phyloP scores from a whole-genome alignment of 805 yeast species.

The Candida ficus region DNA sequence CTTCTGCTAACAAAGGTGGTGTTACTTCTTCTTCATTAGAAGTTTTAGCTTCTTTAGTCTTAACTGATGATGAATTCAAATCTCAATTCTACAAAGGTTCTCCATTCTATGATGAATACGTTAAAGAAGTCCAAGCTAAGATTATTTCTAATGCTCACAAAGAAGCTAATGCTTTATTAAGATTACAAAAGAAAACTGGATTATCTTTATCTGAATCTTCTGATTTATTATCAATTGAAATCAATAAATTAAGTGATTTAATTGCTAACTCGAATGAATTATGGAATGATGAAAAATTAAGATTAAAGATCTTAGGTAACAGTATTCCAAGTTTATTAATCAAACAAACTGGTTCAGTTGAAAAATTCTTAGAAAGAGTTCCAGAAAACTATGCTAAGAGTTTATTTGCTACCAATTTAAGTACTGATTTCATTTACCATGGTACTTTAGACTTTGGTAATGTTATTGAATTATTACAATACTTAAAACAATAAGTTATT shows the following conservation, averaged over 20 bases:
- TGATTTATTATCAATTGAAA: slow-evolving; percentile 77
- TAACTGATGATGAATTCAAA: slow-evolving; percentile 79
- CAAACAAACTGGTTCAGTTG: slow-evolving; percentile 67
- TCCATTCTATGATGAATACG: slow-evolving; percentile 76
- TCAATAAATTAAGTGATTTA: slow-evolving; percentile 82
- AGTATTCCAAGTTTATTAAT: slow-evolving; percentile 76
- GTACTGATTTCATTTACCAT: slow-evolving; percentile 24
- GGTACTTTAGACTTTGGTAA: slow-evolving; percentile 23
- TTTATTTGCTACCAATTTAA: slow-evolving; percentile 43
- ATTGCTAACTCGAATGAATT: slow-evolving; percentile 80
- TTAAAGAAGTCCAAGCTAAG: slow-evolving; percentile 71
- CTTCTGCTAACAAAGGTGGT: slow-evolving; percentile 97
- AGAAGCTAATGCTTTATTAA: slow-evolving; percentile 88
- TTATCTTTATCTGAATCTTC: slow-evolving; percentile 61
- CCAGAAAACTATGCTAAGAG: slow-evolving; percentile 88
- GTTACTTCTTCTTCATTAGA: slow-evolving; percentile 95
- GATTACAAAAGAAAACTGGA: slow-evolving; percentile 59
- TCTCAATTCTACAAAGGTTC: slow-evolving; percentile 70
- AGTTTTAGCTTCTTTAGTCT: slow-evolving; percentile 89
- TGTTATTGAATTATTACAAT: slow-evolving; percentile 25
- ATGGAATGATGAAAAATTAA: slow-evolving; percentile 70
- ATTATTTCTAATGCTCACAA: slow-evolving; percentile 72
- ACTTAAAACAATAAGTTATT: slow-evolving; percentile 16
- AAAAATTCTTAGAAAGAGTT: slow-evolving; percentile 63
- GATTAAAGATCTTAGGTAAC: slow-evolving; percentile 68